These are phyloP conservation scores for Solanum gandarillasii DNA, from an alignment of 257 asterid species.

Conservation along the genomic window DNA sequence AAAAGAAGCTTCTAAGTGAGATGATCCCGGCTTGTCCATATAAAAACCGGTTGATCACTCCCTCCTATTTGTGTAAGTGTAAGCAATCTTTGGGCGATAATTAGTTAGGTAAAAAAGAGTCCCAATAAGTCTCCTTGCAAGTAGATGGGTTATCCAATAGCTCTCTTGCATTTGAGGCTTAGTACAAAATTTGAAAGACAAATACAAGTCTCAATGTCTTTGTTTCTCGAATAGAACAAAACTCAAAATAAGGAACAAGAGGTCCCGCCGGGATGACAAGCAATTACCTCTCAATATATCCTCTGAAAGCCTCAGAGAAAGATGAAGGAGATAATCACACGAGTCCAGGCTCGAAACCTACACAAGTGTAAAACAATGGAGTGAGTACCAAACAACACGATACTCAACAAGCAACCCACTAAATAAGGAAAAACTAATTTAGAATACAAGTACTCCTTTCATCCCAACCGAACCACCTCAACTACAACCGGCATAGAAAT, in stretches of 20 bases:
- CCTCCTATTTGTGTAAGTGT: not conserved
- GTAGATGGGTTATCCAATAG: not conserved
- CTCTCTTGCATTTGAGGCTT: not conserved
- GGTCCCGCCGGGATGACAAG: not conserved
- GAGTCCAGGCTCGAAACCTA: not conserved
- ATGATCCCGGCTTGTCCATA: not conserved
- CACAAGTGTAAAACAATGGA: not conserved
- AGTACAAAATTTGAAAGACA: too few relatives aligned
- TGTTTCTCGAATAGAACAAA: too few relatives aligned
- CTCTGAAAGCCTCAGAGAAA: not conserved
- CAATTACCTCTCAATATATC: not conserved
- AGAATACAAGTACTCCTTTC: not conserved
- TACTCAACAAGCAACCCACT: not conserved
- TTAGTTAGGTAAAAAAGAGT: not conserved
- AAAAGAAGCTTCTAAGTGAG: not conserved
- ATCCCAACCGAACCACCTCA: not conserved
- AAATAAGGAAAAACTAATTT: not conserved
- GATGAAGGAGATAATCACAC: not conserved
- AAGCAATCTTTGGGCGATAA: too few relatives aligned
- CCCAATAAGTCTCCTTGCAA: not conserved
- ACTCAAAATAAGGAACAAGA: not conserved
- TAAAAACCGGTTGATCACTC: not conserved
- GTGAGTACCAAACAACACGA: not conserved
- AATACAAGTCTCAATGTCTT: not conserved
- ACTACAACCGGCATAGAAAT: not conserved